Evolutionary conservation across 305 asterid genomes (phyloP).

Genomic region (Ilex paraguariensis): DNA sequence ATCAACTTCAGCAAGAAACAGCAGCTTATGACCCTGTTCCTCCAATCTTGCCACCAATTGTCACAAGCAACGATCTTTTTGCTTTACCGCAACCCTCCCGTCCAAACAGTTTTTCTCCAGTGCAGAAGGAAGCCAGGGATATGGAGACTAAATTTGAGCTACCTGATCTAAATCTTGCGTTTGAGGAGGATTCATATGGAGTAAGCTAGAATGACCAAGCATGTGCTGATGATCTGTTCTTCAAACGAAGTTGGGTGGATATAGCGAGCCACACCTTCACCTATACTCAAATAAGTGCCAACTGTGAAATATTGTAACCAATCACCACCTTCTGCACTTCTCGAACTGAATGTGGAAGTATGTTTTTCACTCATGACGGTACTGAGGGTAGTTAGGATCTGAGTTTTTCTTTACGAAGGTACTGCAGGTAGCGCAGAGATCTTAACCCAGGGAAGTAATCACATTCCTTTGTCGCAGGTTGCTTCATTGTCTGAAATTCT

Average conservation of each 20-base stretch:
- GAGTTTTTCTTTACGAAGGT: neutral
- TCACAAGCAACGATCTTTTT: conserved; percentile 8
- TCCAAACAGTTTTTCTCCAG: conserved; percentile 7
- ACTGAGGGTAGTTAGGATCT: conserved; percentile 19
- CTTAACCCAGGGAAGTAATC: conserved; percentile 10
- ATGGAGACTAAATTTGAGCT: conserved; percentile 29
- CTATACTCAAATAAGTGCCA: conserved; percentile 17
- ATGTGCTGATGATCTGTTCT: neutral
- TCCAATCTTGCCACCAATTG: conserved; percentile 16
- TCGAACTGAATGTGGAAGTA: neutral
- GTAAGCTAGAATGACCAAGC: conserved; percentile 27
- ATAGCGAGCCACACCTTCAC: conserved; percentile 7
- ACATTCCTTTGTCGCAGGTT: too few species aligned
- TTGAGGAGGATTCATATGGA: conserved; percentile 34
- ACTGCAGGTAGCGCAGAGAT: conserved; percentile 12
- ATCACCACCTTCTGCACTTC: conserved; percentile 13
- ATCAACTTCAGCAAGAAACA: conserved; percentile 21
- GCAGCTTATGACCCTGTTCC: conserved; percentile 16
- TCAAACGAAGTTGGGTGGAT: conserved; percentile 4
- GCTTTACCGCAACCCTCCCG: conserved; percentile 15
- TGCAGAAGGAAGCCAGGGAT: conserved; percentile 12
- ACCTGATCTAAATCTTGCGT: conserved; percentile 70
- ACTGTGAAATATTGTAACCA: conserved; percentile 9
- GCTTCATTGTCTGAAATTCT: too few species aligned
- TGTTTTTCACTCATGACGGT: conserved; percentile 18